Conservation (phyloP, 352 stramenopile genomes). For the Blastocystis hominis region DNA sequence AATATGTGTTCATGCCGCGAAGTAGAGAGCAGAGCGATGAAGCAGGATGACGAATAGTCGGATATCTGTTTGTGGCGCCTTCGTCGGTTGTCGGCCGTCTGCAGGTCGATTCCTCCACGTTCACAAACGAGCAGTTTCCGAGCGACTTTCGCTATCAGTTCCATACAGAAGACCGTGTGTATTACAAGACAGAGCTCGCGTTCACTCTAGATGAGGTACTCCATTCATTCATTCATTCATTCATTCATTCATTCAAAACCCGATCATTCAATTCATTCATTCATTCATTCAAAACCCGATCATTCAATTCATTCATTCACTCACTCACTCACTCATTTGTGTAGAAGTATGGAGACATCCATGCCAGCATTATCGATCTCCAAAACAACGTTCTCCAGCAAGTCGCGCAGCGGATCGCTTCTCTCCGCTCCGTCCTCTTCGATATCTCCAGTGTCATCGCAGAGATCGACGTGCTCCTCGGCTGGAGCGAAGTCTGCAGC, state of each 20-base stretch:
- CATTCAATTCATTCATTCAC: neutral
- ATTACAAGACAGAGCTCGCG: conserved; percentile 44
- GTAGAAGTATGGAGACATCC: conserved; percentile 40
- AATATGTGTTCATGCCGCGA: conserved; percentile 13
- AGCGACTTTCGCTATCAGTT: conserved; percentile 40
- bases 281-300: neutral
- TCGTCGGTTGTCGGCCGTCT: neutral
- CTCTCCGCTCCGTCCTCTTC: neutral
- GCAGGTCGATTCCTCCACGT: neutral
- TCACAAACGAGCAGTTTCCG: neutral
- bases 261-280: neutral
- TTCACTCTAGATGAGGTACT: neutral
- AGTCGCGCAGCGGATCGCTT: neutral
- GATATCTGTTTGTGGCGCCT: neutral
- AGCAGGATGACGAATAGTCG: neutral
- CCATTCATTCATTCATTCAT: neutral
- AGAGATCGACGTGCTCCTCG: conserved; percentile 10
- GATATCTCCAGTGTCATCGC: neutral
- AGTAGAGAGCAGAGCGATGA: neutral
- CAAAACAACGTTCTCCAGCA: neutral
- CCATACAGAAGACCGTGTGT: conserved; percentile 36
- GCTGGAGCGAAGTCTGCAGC: neutral
- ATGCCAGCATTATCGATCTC: conserved; percentile 1
- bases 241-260: too few relatives aligned
- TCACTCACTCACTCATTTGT: neutral